These are phyloP conservation scores for Hypsizygus ulmarius DNA, from an alignment of 1,284 basidiomycete genomes.

Conservation along the genomic window DNA sequence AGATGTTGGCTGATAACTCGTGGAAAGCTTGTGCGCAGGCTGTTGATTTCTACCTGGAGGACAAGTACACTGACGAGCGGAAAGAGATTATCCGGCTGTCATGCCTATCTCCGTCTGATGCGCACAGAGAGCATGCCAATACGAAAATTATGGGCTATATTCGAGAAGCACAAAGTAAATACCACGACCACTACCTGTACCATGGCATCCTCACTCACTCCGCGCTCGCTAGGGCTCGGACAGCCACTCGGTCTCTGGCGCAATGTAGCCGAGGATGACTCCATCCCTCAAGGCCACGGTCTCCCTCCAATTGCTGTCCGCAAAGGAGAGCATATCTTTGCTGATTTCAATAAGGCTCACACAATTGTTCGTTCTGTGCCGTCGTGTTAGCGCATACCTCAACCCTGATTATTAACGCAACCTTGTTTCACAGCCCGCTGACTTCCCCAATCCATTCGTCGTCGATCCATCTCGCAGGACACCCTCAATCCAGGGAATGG, in stretches of 20 bases:
- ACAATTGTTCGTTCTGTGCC: constrained; percentile 30
- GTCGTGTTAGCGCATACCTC: background rate
- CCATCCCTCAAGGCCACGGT: constrained; percentile 26
- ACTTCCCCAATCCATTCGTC: constrained; percentile 33
- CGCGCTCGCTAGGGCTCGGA: constrained; percentile 16
- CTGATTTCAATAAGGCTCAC: constrained; percentile 38
- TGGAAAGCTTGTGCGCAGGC: constrained; percentile 31
- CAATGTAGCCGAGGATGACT: constrained; percentile 23
- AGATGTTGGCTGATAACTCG: background rate
- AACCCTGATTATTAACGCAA: constrained; percentile 12
- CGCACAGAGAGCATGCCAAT: constrained; percentile 24
- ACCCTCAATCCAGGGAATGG: constrained; percentile 32
- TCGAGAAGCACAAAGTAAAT: constrained; percentile 41
- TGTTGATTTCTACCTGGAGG: constrained; percentile 47
- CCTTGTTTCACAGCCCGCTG: constrained; percentile 18
- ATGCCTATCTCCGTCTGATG: constrained; percentile 8
- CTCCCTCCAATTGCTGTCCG: constrained; percentile 26
- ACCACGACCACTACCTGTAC: background rate
- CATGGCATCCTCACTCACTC: constrained; percentile 6
- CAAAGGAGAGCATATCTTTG: constrained; percentile 35
- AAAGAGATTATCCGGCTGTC: constrained; percentile 33
- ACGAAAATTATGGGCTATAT: constrained; percentile 40
- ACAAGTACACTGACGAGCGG: constrained; percentile 28
- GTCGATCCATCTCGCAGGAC: constrained; percentile 35
- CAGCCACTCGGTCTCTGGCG: constrained; percentile 32